Conservation (phyloP, 768 basidiomycete genomes). For the Termitomyces sp. region DNA sequence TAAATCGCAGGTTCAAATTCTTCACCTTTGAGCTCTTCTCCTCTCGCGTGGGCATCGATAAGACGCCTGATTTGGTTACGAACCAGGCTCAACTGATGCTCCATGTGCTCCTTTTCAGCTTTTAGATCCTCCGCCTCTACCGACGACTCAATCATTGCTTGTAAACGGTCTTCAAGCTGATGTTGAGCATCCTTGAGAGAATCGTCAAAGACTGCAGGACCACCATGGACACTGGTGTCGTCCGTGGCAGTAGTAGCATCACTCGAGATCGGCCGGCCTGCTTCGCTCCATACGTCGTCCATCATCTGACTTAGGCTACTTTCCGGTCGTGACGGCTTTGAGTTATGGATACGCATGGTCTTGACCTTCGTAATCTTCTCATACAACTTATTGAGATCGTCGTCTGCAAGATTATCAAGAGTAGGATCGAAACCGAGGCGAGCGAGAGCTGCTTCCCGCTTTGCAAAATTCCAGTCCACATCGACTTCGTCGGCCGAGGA, state of each 20-base stretch:
- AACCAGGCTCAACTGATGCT: conserved; percentile 78
- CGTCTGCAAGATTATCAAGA: conserved; percentile 89
- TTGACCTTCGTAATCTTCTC: conserved; percentile 94
- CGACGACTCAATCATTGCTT: conserved; percentile 46
- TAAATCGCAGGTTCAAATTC: conserved; percentile 81
- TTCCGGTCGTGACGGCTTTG: conserved; percentile 73
- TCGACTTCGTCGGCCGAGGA: conserved; percentile 67
- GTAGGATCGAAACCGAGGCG: conserved; percentile 83
- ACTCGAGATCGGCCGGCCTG: conserved; percentile 72
- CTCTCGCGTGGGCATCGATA: conserved; percentile 68
- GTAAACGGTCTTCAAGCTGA: conserved; percentile 68
- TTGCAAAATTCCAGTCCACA: conserved; percentile 97
- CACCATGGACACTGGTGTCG: conserved; percentile 71
- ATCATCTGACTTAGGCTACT: conserved; percentile 75
- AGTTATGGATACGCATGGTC: conserved; percentile 76
- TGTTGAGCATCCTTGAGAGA: conserved; percentile 66
- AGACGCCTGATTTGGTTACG: conserved; percentile 79
- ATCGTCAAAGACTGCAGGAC: conserved; percentile 57
- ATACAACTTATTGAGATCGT: conserved; percentile 89
- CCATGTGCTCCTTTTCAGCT: conserved; percentile 90
- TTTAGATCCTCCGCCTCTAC: conserved; percentile 81
- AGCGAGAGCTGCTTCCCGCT: conserved; percentile 88
- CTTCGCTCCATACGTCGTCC: conserved; percentile 88
- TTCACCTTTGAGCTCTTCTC: conserved; percentile 63
- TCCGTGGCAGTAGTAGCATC: conserved; percentile 70